Conservation (phyloP, 108 stramenopile species). For the Nitzschia putrida region DNA sequence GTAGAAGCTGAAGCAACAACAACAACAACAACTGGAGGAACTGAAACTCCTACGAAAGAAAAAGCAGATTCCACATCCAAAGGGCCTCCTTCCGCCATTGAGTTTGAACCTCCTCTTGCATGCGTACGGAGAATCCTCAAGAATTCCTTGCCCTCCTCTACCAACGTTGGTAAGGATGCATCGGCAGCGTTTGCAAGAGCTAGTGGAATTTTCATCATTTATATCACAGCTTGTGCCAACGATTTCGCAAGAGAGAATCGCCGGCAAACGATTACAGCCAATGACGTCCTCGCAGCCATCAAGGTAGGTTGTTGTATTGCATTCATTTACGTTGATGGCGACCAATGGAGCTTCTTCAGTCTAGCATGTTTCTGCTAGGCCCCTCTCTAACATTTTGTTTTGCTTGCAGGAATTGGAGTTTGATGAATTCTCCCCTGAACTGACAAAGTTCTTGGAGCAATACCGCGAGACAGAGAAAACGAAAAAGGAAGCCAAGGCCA, state of each 20-base stretch:
- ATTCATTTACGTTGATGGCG: background rate
- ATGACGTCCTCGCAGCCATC: slow-evolving; percentile 83
- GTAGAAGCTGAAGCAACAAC: slow-evolving; percentile 2
- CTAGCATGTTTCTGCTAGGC: background rate
- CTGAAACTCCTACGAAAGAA: slow-evolving; percentile 11
- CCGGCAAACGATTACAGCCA: slow-evolving; percentile 85
- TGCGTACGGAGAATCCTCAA: slow-evolving; percentile 88
- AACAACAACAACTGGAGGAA: background rate
- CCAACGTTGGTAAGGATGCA: slow-evolving; percentile 88
- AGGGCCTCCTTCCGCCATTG: slow-evolving; percentile 50
- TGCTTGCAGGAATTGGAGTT: slow-evolving; percentile 75
- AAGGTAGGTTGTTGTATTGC: slow-evolving; percentile 43
- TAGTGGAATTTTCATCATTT: slow-evolving; percentile 90
- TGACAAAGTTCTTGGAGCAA: slow-evolving; percentile 69
- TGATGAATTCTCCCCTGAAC: slow-evolving; percentile 71
- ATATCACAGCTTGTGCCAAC: slow-evolving; percentile 91
- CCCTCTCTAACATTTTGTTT: slow-evolving; percentile 4
- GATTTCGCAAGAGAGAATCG: slow-evolving; percentile 86
- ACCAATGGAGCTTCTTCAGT: background rate
- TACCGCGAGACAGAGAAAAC: slow-evolving; percentile 69
- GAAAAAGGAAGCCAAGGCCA: slow-evolving; percentile 78
- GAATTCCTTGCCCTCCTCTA: slow-evolving; percentile 67
- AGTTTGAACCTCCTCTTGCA: slow-evolving; percentile 91
- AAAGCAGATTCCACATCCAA: slow-evolving; percentile 11
- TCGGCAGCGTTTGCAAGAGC: slow-evolving; percentile 80